Percentiles rank a stretch among this genome's conserved stretches.
These are phyloP conservation scores for Hericium coralloides DNA, from an alignment of 768 basidiomycete species.

Conservation along the genomic window DNA sequence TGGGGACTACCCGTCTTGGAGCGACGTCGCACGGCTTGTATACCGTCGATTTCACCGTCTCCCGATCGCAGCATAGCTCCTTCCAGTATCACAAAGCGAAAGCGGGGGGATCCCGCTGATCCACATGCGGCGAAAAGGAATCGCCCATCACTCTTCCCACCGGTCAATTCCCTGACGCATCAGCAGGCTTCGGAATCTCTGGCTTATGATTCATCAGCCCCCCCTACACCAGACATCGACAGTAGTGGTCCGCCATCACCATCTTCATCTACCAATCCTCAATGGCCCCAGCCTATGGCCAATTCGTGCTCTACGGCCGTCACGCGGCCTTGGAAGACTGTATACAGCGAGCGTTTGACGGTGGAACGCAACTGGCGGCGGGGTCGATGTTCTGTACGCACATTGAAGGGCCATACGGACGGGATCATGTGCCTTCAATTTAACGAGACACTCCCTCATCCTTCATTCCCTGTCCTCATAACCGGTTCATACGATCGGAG, in stretches of 20 bases:
- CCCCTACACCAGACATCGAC: not conserved
- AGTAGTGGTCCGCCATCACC: not conserved
- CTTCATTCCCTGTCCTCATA: constrained; percentile 88
- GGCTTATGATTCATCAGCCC: constrained; percentile 1
- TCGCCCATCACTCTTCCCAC: constrained; percentile 22
- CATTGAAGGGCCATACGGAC: constrained; percentile 87
- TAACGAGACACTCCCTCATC: constrained; percentile 73
- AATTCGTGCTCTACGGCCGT: constrained; percentile 21
- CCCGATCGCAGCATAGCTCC: constrained; percentile 20
- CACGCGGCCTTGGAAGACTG: constrained; percentile 96
- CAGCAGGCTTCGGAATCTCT: constrained; percentile 4
- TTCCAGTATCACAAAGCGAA: constrained; percentile 28
- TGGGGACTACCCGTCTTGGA: constrained; percentile 94
- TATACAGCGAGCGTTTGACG: constrained; percentile 94
- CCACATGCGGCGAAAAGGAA: constrained; percentile 44
- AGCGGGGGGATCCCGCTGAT: constrained; percentile 21
- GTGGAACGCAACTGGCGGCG: constrained; percentile 97
- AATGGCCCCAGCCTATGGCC: constrained; percentile 6
- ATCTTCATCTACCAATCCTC: not conserved
- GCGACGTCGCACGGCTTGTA: constrained; percentile 45
- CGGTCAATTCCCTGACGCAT: not conserved
- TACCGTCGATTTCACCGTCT: constrained; percentile 31
- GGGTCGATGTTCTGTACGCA: constrained; percentile 78
- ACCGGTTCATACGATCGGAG: constrained; percentile 97
- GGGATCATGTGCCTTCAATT: constrained; percentile 98